A percentile compares a stretch with the other conserved stretches of the same genome.
phyloP scores from a whole-genome alignment of 1,139 yeast genomes.

The Yamadazyma diddensiae region DNA sequence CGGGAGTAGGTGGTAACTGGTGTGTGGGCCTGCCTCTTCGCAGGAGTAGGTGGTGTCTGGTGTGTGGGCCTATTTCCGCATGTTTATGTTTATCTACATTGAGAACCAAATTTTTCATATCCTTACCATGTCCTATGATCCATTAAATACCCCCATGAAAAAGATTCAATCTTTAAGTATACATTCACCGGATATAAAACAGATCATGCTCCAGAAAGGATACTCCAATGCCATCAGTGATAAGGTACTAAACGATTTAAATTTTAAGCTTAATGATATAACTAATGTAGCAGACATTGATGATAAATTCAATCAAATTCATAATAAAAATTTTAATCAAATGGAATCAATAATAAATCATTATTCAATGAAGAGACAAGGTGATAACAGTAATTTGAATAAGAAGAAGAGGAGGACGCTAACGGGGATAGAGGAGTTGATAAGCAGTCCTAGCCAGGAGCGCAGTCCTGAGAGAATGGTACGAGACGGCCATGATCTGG shows the following conservation, averaged over 20 bases:
- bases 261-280: constrained; percentile 22
- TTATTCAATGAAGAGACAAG: constrained; percentile 26
- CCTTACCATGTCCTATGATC: no score
- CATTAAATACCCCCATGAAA: constrained; percentile 40
- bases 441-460: neutral
- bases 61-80: no score
- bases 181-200: constrained; percentile 27
- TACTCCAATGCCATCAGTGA: constrained; percentile 40
- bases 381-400: constrained; percentile 4
- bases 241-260: constrained; percentile 41
- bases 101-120: no score
- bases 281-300: constrained; percentile 2
- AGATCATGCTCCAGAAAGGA: constrained; percentile 38
- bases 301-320: constrained; percentile 18
- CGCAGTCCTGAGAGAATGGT: no score
- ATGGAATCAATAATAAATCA: constrained; percentile 45
- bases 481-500: no score
- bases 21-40: neutral
- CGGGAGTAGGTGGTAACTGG: neutral
- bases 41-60: no score
- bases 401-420: constrained; percentile 28
- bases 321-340: constrained; percentile 30
- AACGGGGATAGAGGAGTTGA: constrained; percentile 24
- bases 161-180: constrained; percentile 33
- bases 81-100: no score